Percentiles rank a stretch among this genome's conserved stretches.
Conservation (phyloP, 2,329 filamentous ascomycete genomes). For the Ophiosphaerella herpotricha region DNA sequence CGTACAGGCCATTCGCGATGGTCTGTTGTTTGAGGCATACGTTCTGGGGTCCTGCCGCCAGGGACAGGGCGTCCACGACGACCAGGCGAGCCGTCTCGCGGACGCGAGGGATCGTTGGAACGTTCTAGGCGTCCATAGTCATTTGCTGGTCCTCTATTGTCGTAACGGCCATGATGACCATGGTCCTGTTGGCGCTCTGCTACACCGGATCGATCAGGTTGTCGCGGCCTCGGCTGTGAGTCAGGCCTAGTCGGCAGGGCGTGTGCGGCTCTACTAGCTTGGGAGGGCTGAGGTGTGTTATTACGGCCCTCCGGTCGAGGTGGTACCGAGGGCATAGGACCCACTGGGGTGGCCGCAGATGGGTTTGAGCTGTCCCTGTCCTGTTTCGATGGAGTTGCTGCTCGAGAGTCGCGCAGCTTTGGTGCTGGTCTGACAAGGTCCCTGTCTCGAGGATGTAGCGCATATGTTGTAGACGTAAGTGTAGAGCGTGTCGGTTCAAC, state of each 20-base stretch:
- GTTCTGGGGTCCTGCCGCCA: slow-evolving; percentile 45
- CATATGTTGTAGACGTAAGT: slow-evolving; percentile 17
- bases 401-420: slow-evolving; percentile 13
- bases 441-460: slow-evolving; percentile 23
- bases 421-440: slow-evolving; percentile 14
- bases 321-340: slow-evolving; percentile 24
- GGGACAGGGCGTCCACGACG: slow-evolving; percentile 36
- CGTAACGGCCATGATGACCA: slow-evolving; percentile 35
- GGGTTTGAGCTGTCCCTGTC: slow-evolving; percentile 18
- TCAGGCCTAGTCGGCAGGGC: slow-evolving; percentile 64
- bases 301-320: slow-evolving; percentile 41
- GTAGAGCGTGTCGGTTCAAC: slow-evolving; percentile 13
- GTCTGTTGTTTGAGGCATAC: slow-evolving; percentile 25
- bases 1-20: slow-evolving; percentile 38
- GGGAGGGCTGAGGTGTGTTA: slow-evolving; percentile 33
- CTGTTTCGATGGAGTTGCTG: slow-evolving; percentile 18
- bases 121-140: slow-evolving; percentile 54
- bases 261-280: slow-evolving; percentile 40
- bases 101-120: slow-evolving; percentile 42
- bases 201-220: slow-evolving; percentile 31
- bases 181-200: slow-evolving; percentile 37
- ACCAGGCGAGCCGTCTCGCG: slow-evolving; percentile 49
- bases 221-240: slow-evolving; percentile 54
- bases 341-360: not conserved
- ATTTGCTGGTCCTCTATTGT: slow-evolving; percentile 39